A percentile compares a stretch with the other conserved stretches of the same genome.
These are phyloP conservation scores for Solanum rostratum DNA, from an alignment of 257 asterid genomes.

Conservation along the genomic window DNA sequence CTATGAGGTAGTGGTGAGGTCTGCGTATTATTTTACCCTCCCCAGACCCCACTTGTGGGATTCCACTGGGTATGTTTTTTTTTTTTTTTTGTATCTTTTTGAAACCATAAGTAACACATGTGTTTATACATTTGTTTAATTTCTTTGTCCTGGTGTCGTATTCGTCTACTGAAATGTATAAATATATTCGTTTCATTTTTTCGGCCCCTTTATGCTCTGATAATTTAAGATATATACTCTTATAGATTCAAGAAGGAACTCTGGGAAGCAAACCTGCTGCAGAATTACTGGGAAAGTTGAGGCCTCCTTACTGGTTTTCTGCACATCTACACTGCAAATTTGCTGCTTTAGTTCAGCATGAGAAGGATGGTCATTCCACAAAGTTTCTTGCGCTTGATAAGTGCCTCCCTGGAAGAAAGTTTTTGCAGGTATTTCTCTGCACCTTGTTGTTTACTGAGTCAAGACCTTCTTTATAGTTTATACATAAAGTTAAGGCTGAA, in stretches of 20 bases:
- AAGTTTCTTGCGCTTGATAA: conserved; percentile 46
- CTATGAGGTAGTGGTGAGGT: no score
- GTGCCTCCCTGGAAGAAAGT: conserved; percentile 35
- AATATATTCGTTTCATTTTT: neutral
- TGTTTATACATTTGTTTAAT: neutral
- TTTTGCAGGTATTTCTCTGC: conserved; percentile 56
- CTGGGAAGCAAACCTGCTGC: conserved; percentile 89
- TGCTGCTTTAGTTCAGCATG: conserved; percentile 88
- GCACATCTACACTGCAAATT: conserved; percentile 98
- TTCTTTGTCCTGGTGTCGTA: neutral
- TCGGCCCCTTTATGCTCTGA: neutral
- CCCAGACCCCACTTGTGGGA: no score
- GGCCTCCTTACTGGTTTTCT: conserved; percentile 82
- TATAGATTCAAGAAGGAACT: conserved; percentile 62
- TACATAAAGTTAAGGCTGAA: neutral
- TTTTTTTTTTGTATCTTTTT: neutral
- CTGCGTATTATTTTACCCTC: no score
- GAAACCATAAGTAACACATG: neutral
- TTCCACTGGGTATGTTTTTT: no score
- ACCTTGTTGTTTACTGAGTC: neutral
- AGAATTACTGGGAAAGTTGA: conserved; percentile 67
- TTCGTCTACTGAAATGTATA: neutral
- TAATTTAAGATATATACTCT: conserved; percentile 3
- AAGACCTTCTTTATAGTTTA: neutral
- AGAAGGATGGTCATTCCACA: conserved; percentile 43